phyloP scores from a whole-genome alignment of 257 asterid species.

The Nicotiana obtusifolia region DNA sequence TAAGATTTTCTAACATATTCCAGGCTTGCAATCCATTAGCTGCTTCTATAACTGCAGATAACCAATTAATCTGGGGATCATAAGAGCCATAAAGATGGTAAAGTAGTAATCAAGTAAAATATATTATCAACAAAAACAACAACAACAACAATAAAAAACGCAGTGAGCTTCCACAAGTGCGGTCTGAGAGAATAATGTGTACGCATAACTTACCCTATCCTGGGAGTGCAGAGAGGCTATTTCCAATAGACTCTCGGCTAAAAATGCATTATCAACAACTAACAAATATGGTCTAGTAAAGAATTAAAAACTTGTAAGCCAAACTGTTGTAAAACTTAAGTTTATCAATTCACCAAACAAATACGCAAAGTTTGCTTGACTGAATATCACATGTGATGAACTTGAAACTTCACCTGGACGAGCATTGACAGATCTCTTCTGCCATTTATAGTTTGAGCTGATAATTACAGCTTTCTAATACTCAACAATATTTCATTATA shows the following conservation, averaged over 20 bases:
- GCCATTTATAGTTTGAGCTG: not conserved
- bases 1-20: constrained; percentile 66
- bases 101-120: not conserved
- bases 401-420: not conserved
- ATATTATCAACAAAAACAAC: not conserved
- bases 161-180: too few species aligned
- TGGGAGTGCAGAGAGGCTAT: too few species aligned
- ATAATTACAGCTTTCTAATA: not conserved
- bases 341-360: not conserved
- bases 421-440: not conserved
- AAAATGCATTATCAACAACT: not conserved
- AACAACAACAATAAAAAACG: too few species aligned
- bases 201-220: too few species aligned
- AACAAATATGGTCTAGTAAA: too few species aligned
- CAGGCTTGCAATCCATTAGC: constrained; percentile 87
- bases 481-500: not conserved
- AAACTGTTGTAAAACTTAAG: not conserved
- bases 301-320: not conserved
- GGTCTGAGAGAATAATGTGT: too few species aligned
- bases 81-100: not conserved
- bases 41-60: constrained; percentile 60
- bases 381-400: not conserved
- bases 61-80: not conserved
- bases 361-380: not conserved
- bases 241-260: too few species aligned